Base-by-base conservation (phyloP, 257 asterid genomes). In the Anisodus tanguticus region DNA sequence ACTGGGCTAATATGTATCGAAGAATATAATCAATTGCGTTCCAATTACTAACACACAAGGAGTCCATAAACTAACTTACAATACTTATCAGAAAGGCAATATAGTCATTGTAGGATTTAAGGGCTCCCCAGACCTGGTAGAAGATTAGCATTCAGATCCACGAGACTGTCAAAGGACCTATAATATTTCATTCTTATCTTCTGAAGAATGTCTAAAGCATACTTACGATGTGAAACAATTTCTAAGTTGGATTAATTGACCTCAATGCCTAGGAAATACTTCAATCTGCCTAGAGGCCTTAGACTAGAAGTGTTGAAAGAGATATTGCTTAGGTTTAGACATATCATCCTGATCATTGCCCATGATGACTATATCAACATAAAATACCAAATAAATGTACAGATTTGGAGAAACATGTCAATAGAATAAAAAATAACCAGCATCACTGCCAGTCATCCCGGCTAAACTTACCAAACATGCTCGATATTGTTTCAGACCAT, bases 101-200 rank as follows among this genome's bases (percentile, higher is more conserved):
- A 41, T 41, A 41, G 45, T 41, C 45, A 41, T 6, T 41, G 45
- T 41, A 5, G 2, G 45, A 41, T 41, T 41, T 41, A 41, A 41
- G 45, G 71, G 71, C 31, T 66, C 71, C 71, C 71, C 43, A 26
- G 31, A 9, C 45, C 71, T 7, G 31, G n/a, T n/a, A 66, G 31
- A 66, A 26, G n/a, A 45, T 66, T 66, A 66, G 9, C n/a, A 66
- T 11, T 66, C 31, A 66, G 43, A 66, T 66, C 71, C 71, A 66
- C 35, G 45, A 8, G 1, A 31, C n/a, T 66, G 10, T 31, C 71
- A 31, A 2, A 11, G 9, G 43, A 43, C 31, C 71, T 12, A 66
- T 43, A 31, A 11, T 5, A 43, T 66, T 66, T 66, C 9, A 11
- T 66, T 66, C 71, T 41, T 41, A 41, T 41, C 45, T 41, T 6